Evolutionary conservation across 768 basidiomycete species (phyloP), one percentile per base, ranked within the genome.

Genomic region (Termitomyces sp.): DNA sequence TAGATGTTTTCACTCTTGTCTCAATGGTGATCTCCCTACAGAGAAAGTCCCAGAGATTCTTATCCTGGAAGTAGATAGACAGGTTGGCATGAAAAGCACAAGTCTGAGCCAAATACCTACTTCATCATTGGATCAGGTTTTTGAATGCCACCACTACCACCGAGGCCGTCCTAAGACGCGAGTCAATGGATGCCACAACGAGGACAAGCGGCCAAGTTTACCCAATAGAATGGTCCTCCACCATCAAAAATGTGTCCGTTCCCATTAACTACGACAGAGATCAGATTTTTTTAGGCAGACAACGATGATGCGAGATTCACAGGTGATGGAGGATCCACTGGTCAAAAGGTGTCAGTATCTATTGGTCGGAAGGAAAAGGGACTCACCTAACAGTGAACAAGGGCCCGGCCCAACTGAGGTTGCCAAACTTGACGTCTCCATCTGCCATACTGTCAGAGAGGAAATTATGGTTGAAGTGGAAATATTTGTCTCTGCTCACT

Each of bases 341-440:
- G 40, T 10, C 5, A 51, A 26, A 48, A 14, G 13, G 43, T 23
- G 1, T 47, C 6, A 18, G 5, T 35, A 2, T 23, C 30, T 23
- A 43, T 26, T 32, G 18, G 10, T 23, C 32, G 26, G 20, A 36
- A 61, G 23, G 35, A 1, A 2, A 14, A 38, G 26, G 43, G 9
- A 66, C 26, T 30, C 61, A 83, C 83, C 63, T 78, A 64, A 86
- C 66, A 35, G 74, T 68, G 67, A 86, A 83, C 43, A 86, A 70
- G 13, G 82, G 84, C 13, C 84, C 85, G 0, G 66, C 71, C 84
- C 83, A 85, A 43, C 65, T 78, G 56, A 66, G 9, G 50, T 79
- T 80, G 7, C 79, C 84, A 66, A 89, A 88, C 26, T 68, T 63
- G 48, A 88, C 75, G 35, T 87, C 79, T 18, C 87, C 87, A 61